Base-by-base conservation (phyloP, 345 rosid species). In the Boechera divaricarpa region DNA sequence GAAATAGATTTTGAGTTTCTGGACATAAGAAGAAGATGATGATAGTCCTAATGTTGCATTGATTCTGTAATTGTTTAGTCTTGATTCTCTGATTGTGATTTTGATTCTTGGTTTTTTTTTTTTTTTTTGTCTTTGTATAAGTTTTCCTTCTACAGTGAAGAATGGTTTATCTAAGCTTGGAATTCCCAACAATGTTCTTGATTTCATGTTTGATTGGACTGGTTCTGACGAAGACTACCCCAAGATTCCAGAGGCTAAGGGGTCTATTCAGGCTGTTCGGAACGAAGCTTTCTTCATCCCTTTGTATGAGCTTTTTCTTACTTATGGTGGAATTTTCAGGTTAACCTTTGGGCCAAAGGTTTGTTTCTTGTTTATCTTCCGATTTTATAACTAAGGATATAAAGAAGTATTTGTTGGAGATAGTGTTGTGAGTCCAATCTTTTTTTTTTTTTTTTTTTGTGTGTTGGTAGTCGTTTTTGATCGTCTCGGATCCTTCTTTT, bases 261-360 rank as follows among this genome's bases (percentile, higher is more conserved):
- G 97, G 8, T 49, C 85, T 2, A 51, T 89, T 41, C 81, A 76
- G 21, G 91, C 98, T 42, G 73, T 94, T n/a, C 85, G 90, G 1
- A 90, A 83, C 53, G 97, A 90, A 82, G 89, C 98, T 63, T 94
- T 94, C 85, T 94, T 94, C 81, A 82, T 94, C 45, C 97, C 98
- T 74, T 77, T 94, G 66, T 89, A 94, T 63, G 91, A 90, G 85
- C 93, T 94, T 70, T 90, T 86, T 81, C 95, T 94, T 82, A 86
- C 89, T 7, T 94, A 94, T 77, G 98, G 98, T 78, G 98, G 97
- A 15, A 92, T 92, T 72, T 94, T 94, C 84, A 85, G 97, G 83
- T 77, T 94, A 80, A 88, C 80, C 61, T 87, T 94, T 87, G 98
- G 98, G 16, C 98, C 97, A 54, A 94, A 94, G 98, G 98, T 91